phyloP scores from a whole-genome alignment of 108 stramenopile species.

The Fistulifera pelliculosa region DNA sequence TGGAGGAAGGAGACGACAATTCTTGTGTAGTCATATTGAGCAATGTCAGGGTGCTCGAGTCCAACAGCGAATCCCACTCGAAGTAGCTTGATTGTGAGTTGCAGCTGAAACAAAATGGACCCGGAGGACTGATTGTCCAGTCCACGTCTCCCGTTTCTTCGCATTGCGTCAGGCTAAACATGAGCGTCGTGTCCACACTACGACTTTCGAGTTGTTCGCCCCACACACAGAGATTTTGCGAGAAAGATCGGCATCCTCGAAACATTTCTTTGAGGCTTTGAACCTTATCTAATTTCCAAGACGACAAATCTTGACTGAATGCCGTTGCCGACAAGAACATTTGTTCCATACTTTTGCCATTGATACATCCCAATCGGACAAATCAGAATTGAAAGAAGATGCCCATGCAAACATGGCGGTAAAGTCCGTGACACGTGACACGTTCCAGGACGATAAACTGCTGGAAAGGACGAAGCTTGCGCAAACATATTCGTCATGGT shows the following conservation, averaged over 20 bases:
- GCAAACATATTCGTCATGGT: conserved; percentile 27
- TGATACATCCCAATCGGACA: conserved; percentile 2
- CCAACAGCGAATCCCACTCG: too few species aligned
- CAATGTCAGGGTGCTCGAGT: too few species aligned
- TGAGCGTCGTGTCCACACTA: too few species aligned
- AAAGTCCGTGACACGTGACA: neutral
- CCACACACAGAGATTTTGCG: conserved; percentile 2
- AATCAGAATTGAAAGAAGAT: neutral
- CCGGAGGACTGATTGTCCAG: too few species aligned
- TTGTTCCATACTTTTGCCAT: conserved; percentile 8
- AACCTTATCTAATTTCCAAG: conserved; percentile 8
- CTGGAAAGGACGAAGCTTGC: neutral
- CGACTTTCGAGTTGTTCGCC: too few species aligned
- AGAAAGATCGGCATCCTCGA: conserved; percentile 7
- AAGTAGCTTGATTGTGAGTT: too few species aligned
- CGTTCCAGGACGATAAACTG: neutral
- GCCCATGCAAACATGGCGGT: conserved; percentile 4
- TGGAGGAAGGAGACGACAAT: too few species aligned
- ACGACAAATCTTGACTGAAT: conserved; percentile 21
- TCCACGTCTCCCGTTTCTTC: too few species aligned
- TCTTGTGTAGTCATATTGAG: too few species aligned
- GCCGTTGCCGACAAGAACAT: conserved; percentile 13
- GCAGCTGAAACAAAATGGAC: too few species aligned
- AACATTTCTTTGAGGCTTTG: conserved; percentile 16
- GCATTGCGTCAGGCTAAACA: too few species aligned